phyloP scores from a whole-genome alignment of 2,329 filamentous ascomycete species.

The Monilinia fructicola region DNA sequence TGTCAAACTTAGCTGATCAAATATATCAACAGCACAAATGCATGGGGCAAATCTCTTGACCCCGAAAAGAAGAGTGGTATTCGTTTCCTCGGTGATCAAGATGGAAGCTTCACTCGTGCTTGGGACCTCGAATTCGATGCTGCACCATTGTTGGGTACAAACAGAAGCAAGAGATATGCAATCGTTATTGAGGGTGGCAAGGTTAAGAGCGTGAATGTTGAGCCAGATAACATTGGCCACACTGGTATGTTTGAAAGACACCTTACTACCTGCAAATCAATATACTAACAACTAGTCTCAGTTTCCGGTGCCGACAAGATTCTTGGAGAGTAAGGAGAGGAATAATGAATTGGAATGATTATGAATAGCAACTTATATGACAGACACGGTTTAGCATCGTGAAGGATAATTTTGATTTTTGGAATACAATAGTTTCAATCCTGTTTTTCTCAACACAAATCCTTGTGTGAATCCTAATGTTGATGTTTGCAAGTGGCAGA shows the following conservation, averaged over 20 bases:
- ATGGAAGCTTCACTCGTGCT: constrained; percentile 75
- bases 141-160: constrained; percentile 74
- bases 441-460: too few species aligned
- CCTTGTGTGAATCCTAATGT: too few species aligned
- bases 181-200: constrained; percentile 80
- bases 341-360: constrained; percentile 5
- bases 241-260: constrained; percentile 41
- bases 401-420: constrained; percentile 9
- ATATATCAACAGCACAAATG: constrained; percentile 68
- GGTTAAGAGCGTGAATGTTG: constrained; percentile 78
- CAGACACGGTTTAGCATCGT: background rate
- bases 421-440: constrained; percentile 10
- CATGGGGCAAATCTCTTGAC: constrained; percentile 78
- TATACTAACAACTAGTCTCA: constrained; percentile 8
- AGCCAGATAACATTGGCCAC: constrained; percentile 84
- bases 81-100: constrained; percentile 83
- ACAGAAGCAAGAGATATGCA: constrained; percentile 84
- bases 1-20: background rate
- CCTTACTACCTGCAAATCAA: too few species aligned
- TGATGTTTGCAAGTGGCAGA: too few species aligned
- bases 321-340: constrained; percentile 29
- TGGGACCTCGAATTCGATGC: constrained; percentile 82
- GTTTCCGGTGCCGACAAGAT: constrained; percentile 42
- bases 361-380: constrained; percentile 18
- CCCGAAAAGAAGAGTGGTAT: constrained; percentile 71